phyloP scores from a whole-genome alignment of 1,284 basidiomycete species.

The Pseudozyma pruni region DNA sequence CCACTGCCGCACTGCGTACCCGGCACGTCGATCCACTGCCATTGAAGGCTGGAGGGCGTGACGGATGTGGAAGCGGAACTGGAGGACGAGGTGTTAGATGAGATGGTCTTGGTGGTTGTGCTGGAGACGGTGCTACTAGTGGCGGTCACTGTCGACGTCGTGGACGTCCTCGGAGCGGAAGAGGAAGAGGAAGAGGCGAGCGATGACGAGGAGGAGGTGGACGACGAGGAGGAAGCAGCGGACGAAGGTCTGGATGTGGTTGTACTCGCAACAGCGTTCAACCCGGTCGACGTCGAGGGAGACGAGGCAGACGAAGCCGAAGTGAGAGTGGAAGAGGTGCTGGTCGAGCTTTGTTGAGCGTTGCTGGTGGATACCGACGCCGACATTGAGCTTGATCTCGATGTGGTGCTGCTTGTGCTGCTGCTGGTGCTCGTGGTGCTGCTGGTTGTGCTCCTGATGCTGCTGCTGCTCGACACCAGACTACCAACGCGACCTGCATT shows the following conservation, averaged over 20 bases:
- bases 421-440: too few relatives aligned
- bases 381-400: too few relatives aligned
- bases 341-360: too few relatives aligned
- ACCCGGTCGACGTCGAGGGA: too few relatives aligned
- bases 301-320: not conserved
- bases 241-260: too few relatives aligned
- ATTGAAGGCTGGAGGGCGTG: not conserved
- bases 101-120: not conserved
- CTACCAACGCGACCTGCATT: conserved; percentile 19
- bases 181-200: not conserved
- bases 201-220: too few relatives aligned
- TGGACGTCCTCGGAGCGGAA: not conserved
- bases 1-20: conserved; percentile 36
- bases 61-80: conserved; percentile 1
- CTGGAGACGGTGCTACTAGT: not conserved
- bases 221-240: too few relatives aligned
- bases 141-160: too few relatives aligned
- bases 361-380: not conserved
- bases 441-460: too few relatives aligned
- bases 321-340: not conserved
- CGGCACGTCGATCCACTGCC: conserved; percentile 30
- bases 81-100: not conserved
- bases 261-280: too few relatives aligned
- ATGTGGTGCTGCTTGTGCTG: too few relatives aligned
- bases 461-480: not conserved